Evolutionary conservation across 805 yeast genomes (phyloP).

Genomic region (Hanseniaspora hatyaiensis): DNA sequence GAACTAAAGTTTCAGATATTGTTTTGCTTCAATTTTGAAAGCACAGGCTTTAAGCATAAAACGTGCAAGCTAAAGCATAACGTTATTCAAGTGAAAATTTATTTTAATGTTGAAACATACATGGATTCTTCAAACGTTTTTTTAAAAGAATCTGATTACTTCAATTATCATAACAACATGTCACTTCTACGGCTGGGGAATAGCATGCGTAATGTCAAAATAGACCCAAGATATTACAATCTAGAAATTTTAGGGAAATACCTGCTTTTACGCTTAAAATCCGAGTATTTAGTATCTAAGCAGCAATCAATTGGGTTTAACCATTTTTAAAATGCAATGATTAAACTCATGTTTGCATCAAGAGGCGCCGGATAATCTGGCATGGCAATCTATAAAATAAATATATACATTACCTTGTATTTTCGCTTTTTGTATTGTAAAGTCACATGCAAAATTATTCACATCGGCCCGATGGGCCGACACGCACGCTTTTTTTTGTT

Average conservation of each 20-base stretch:
- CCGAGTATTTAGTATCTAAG: background rate
- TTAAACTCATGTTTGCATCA: background rate
- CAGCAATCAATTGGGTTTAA: background rate
- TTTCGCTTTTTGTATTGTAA: too few relatives aligned
- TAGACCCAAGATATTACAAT: conserved; percentile 6
- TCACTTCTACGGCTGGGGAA: background rate
- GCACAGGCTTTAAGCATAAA: background rate
- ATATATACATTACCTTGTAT: too few relatives aligned
- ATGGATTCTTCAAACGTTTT: background rate
- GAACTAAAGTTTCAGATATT: background rate
- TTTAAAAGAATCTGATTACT: conserved; percentile 1
- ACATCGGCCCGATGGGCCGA: too few relatives aligned
- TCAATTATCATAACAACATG: conserved; percentile 14
- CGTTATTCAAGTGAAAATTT: background rate
- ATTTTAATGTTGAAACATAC: background rate
- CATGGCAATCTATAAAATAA: too few relatives aligned
- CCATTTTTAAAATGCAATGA: too few relatives aligned
- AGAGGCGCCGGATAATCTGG: too few relatives aligned
- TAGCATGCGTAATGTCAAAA: background rate
- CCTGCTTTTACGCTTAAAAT: background rate
- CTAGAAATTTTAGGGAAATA: conserved; percentile 1
- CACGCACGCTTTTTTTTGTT: too few relatives aligned
- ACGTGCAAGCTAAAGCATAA: background rate
- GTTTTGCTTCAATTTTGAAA: background rate
- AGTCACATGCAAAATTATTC: too few relatives aligned